Evolutionary conservation across 225 moss, liverwort and hornwort genomes (phyloP).

Genomic region (Rhytidiadelphus loreus): DNA sequence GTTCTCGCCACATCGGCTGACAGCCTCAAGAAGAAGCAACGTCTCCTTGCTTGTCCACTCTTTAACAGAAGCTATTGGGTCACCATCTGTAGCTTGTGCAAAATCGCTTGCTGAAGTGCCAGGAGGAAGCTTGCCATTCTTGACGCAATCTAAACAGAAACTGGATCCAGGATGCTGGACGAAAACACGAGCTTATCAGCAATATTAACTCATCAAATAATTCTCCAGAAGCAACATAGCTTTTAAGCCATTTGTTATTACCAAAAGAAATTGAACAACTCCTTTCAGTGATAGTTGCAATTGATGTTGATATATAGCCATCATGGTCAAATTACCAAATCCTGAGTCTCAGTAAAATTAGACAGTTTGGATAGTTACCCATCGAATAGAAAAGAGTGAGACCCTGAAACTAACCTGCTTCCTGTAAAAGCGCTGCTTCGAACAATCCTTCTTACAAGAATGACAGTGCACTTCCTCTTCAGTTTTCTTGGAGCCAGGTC

Average conservation of each 20-base stretch:
- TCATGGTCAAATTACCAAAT: background rate
- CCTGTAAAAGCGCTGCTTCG: constrained; percentile 46
- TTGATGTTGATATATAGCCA: background rate
- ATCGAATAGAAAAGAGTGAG: background rate
- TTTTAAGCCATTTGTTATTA: background rate
- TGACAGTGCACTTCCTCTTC: constrained; percentile 26
- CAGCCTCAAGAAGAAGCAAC: constrained; percentile 71
- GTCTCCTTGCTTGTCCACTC: constrained; percentile 89
- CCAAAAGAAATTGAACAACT: background rate
- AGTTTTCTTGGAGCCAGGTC: constrained; percentile 9
- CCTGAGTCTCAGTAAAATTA: background rate
- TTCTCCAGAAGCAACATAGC: background rate
- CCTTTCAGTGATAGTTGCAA: background rate
- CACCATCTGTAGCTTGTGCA: constrained; percentile 25
- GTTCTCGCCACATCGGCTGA: constrained; percentile 75
- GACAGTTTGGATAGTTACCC: background rate
- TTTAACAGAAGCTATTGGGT: constrained; percentile 18
- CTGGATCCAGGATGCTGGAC: constrained; percentile 50
- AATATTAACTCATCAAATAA: background rate
- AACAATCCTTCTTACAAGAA: constrained; percentile 57
- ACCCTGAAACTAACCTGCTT: constrained; percentile 39
- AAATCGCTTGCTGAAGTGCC: constrained; percentile 50
- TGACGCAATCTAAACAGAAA: constrained; percentile 70
- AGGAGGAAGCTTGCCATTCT: constrained; percentile 55
- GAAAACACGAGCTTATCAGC: background rate